Percentiles rank a stretch among this genome's conserved stretches.
phyloP scores from a whole-genome alignment of 805 yeast species.

The Lipomyces oligophaga region DNA sequence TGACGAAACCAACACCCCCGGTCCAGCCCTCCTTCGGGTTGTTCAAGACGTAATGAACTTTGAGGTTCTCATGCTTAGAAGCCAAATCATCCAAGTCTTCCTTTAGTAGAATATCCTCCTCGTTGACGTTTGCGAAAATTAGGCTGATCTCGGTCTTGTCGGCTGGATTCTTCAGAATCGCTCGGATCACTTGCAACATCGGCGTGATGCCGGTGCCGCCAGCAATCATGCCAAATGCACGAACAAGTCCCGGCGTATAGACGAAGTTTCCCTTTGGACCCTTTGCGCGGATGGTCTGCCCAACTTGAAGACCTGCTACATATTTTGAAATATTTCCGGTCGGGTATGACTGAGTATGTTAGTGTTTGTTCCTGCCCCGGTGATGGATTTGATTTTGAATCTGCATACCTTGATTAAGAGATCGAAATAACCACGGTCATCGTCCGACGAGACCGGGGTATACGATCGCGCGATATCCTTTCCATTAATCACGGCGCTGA shows the following conservation, averaged over 20 bases:
- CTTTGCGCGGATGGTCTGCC: constrained; percentile 69
- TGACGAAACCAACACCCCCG: constrained; percentile 71
- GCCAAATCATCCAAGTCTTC: constrained; percentile 67
- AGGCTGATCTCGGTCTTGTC: constrained; percentile 87
- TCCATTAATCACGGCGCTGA: constrained; percentile 74
- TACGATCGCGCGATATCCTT: constrained; percentile 73
- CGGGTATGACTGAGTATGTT: constrained; percentile 47
- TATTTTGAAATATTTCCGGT: constrained; percentile 78
- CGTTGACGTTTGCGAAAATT: constrained; percentile 73
- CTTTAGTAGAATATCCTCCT: constrained; percentile 74
- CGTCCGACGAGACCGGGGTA: constrained; percentile 77
- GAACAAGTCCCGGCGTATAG: constrained; percentile 74
- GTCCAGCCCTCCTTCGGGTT: constrained; percentile 61
- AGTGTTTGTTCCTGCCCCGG: constrained; percentile 61
- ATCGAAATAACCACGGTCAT: constrained; percentile 68
- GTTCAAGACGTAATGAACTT: constrained; percentile 77
- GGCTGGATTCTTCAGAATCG: constrained; percentile 69
- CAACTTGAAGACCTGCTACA: constrained; percentile 68
- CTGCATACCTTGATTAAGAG: constrained; percentile 64
- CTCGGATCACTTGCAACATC: constrained; percentile 71
- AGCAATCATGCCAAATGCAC: constrained; percentile 72
- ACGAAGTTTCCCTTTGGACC: constrained; percentile 88
- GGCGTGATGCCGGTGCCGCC: constrained; percentile 99
- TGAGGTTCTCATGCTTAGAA: constrained; percentile 70
- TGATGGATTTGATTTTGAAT: constrained; percentile 84